These are phyloP conservation scores for Clitopilus hobsonii DNA, from an alignment of 768 basidiomycete species.

Conservation along the genomic window DNA sequence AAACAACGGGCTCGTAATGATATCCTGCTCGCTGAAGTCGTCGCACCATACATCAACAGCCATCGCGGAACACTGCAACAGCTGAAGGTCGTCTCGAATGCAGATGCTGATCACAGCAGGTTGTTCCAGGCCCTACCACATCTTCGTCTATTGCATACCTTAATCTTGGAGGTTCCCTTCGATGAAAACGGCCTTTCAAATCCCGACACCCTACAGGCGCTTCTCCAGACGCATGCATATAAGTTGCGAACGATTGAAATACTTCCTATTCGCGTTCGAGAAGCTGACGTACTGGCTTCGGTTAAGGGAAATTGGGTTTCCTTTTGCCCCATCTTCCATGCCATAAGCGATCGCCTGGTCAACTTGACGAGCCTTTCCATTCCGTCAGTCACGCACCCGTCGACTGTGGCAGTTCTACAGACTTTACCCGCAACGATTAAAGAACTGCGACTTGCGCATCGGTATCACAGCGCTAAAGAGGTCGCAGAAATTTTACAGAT, in stretches of 20 bases:
- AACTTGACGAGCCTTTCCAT: conserved; percentile 19
- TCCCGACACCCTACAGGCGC: conserved; percentile 13
- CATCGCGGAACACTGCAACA: conserved; percentile 20
- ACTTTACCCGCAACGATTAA: conserved; percentile 20
- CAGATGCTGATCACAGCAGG: conserved; percentile 23
- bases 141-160: conserved; percentile 18
- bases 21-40: conserved; percentile 14
- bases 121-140: conserved; percentile 25
- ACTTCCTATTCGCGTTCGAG: conserved; percentile 3
- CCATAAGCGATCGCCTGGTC: conserved; percentile 4
- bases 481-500: conserved; percentile 15
- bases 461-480: conserved; percentile 18
- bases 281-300: not conserved
- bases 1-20: conserved; percentile 1
- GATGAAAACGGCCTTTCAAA: conserved; percentile 18
- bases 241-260: conserved; percentile 19
- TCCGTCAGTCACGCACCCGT: conserved; percentile 13
- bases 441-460: conserved; percentile 17
- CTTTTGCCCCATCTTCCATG: conserved; percentile 4
- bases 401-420: conserved; percentile 17
- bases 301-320: conserved; percentile 4
- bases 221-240: conserved; percentile 16
- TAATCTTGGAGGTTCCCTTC: conserved; percentile 14
- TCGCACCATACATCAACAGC: conserved; percentile 27
- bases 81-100: conserved; percentile 28